Base-by-base conservation (phyloP, 768 basidiomycete species). In the Mrakia frigida region DNA sequence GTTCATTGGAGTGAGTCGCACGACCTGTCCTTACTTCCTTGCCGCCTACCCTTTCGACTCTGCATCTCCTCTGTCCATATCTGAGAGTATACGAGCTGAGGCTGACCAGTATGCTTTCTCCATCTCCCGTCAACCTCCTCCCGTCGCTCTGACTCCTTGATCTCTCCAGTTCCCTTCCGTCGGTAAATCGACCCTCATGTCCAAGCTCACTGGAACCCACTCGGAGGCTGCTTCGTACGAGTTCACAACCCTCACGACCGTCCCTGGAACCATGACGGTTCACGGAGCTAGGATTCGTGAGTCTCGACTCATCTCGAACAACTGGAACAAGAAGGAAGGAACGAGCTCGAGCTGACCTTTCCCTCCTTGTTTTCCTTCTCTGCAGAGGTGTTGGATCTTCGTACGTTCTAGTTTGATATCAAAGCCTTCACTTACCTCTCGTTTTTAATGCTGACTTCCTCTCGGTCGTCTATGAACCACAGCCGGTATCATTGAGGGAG, bases 401-500 rank as follows among this genome's bases (percentile, higher is more conserved):
- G 79, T 78, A 65, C 56, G 79, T 77, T 21, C 52, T 9, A 50
- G 33, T 33, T 53, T 14, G 39, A 28, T 60, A 37, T n/a, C n/a
- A n/a, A n/a, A n/a, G n/a, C n/a, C n/a, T n/a, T n/a, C 35, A 31
- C 31, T 11, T 1, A 28, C 6, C 7, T 23, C 10, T 2, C 6
- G 16, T 9, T 10, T 63, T 6, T 18, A 1, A 10, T 33, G 61
- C 65, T 67, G 65, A 67, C n/a, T n/a, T 39, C 65, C 3, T 53
- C 11, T 16, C 52, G 9, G n/a, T 21, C 41, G 33, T 74, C 33
- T 78, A 78, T 74, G n/a, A n/a, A n/a, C 65, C 80, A 50, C 79
- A 93, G 91, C 94, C 79, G 96, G 97, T 86, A 98, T 98, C 79
- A 97, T 98, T 78, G 96, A 98, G 83, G 96, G 96, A 80, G 96